Evolutionary conservation across 495 filamentous ascomycete species (phyloP).

Genomic region (Aspergillus taichungensis): DNA sequence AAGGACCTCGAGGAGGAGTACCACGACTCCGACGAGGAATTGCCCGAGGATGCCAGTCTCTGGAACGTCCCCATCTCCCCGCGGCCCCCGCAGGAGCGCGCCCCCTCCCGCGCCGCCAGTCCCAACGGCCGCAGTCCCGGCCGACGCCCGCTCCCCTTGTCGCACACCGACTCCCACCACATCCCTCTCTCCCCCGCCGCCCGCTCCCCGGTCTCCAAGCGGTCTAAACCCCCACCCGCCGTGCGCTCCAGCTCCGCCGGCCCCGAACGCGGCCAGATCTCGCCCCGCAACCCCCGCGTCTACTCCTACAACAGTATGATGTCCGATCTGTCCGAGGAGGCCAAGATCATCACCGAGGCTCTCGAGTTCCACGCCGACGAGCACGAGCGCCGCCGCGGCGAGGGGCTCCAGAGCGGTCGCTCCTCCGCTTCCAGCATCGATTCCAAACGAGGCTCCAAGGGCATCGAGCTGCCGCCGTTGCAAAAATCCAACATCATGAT

Average conservation of each 20-base stretch:
- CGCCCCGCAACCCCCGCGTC: conserved; percentile 48
- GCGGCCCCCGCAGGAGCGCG: conserved; percentile 57
- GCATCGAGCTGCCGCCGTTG: conserved; percentile 68
- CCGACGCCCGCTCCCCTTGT: conserved; percentile 33
- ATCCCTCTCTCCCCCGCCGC: conserved; percentile 4
- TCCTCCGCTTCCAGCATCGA: conserved; percentile 36
- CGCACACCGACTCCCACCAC: conserved; percentile 27
- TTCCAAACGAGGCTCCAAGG: conserved; percentile 47
- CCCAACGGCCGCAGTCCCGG: conserved; percentile 45
- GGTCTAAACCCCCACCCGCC: conserved; percentile 21
- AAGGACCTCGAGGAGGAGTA: conserved; percentile 81
- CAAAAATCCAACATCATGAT: conserved; percentile 89
- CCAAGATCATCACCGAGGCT: conserved; percentile 79
- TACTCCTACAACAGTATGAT: conserved; percentile 82
- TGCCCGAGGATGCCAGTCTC: conserved; percentile 83
- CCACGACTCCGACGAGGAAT: conserved; percentile 81
- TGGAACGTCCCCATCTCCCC: conserved; percentile 96
- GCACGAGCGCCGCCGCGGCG: conserved; percentile 41
- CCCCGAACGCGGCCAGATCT: conserved; percentile 37
- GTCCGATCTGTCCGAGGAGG: conserved; percentile 75
- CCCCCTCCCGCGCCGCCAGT: conserved; percentile 40
- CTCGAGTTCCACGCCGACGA: conserved; percentile 77
- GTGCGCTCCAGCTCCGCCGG: conserved; percentile 38
- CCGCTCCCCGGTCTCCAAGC: conserved; percentile 17
- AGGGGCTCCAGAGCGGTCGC: conserved; percentile 41